Evolutionary conservation across 1,139 yeast genomes (phyloP).

Genomic region (Taphrina communis): DNA sequence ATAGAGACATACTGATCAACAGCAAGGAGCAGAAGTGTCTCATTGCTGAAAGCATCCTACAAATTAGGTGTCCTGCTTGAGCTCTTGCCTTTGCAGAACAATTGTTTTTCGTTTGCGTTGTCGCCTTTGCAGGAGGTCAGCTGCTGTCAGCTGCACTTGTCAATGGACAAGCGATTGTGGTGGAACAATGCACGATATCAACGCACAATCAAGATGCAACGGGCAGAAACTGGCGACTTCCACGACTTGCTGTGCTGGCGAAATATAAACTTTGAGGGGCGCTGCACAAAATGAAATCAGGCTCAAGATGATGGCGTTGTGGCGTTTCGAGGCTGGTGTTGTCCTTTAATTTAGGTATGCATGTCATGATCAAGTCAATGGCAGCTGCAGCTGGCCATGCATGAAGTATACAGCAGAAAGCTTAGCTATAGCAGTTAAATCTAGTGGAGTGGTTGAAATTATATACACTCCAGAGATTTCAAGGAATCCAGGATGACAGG

Average conservation of each 20-base stretch:
- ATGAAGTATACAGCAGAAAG: too few relatives aligned
- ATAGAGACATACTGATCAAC: neutral
- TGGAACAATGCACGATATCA: too few relatives aligned
- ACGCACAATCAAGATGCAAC: neutral
- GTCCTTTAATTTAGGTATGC: neutral
- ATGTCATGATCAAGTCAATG: neutral
- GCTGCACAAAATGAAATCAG: neutral
- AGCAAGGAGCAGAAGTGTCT: neutral
- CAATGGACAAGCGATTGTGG: neutral
- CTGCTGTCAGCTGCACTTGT: too few relatives aligned
- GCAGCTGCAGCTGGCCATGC: too few relatives aligned
- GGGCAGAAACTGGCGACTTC: neutral
- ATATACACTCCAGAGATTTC: too few relatives aligned
- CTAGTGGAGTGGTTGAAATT: neutral
- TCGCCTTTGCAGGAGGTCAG: too few relatives aligned
- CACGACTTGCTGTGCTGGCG: conserved; percentile 5
- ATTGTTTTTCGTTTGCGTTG: too few relatives aligned
- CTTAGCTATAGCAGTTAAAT: neutral
- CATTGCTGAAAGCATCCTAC: too few relatives aligned
- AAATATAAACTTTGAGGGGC: conserved; percentile 4
- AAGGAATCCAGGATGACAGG: too few relatives aligned
- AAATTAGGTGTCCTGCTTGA: too few relatives aligned
- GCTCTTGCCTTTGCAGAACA: too few relatives aligned
- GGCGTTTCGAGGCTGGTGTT: neutral
- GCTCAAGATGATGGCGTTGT: neutral